Evolutionary conservation across 169 alveolate species (phyloP).

Genomic region (Eimeria mitis): DNA sequence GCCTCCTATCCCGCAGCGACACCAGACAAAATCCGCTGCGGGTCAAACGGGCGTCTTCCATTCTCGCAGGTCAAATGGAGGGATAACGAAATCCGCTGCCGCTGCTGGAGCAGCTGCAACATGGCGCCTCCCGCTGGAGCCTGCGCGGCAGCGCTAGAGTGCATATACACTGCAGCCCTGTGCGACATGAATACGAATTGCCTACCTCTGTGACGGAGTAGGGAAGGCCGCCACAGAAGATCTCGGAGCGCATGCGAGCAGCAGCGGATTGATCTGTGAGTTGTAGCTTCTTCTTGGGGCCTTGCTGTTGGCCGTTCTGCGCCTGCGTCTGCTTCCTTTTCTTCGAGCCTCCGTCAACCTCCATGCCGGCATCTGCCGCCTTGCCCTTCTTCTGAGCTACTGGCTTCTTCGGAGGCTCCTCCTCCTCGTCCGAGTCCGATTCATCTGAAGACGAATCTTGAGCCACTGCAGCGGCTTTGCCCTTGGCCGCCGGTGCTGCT

Average conservation of each 20-base stretch:
- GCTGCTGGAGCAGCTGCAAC: slow-evolving; percentile 23
- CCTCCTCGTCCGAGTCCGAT: slow-evolving; percentile 11
- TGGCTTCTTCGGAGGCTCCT: background rate
- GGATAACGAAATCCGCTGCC: slow-evolving; percentile 14
- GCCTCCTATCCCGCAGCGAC: slow-evolving; percentile 72
- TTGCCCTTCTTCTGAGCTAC: background rate
- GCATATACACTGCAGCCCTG: background rate
- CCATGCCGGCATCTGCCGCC: slow-evolving; percentile 15
- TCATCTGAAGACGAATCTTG: slow-evolving; percentile 13
- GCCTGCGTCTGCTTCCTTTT: slow-evolving; percentile 51
- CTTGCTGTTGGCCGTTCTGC: slow-evolving; percentile 74
- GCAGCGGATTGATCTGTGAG: slow-evolving; percentile 81
- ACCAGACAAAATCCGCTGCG: background rate
- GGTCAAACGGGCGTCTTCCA: slow-evolving; percentile 59
- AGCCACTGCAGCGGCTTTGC: slow-evolving; percentile 15
- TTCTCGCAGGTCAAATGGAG: slow-evolving; percentile 28
- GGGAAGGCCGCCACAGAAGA: slow-evolving; percentile 94
- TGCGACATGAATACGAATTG: background rate
- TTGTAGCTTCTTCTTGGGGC: slow-evolving; percentile 84
- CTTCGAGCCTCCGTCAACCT: slow-evolving; percentile 66
- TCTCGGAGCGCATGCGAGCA: slow-evolving; percentile 85
- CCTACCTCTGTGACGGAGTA: slow-evolving; percentile 90
- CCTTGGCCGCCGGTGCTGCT: background rate
- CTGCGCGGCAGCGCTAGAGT: background rate
- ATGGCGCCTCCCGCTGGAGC: slow-evolving; percentile 73